These are phyloP conservation scores for Pseudocercospora pini-densiflorae DNA, from an alignment of 2,329 filamentous ascomycete genomes.

Conservation along the genomic window DNA sequence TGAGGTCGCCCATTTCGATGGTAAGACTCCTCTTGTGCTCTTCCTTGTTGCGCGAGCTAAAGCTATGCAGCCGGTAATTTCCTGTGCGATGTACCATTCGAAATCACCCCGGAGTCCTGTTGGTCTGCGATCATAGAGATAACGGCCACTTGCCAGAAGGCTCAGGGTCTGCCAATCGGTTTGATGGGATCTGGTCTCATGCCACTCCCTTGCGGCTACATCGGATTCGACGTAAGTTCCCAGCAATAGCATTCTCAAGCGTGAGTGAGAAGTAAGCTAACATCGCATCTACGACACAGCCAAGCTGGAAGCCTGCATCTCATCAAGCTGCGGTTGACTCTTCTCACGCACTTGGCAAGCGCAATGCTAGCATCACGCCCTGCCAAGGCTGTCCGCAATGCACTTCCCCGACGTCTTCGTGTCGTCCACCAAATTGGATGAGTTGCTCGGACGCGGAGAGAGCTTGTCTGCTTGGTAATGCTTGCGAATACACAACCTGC, in stretches of 20 bases:
- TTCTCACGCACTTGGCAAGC: neutral
- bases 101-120: neutral
- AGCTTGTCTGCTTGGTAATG: constrained; percentile 8
- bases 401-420: neutral
- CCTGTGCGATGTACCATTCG: neutral
- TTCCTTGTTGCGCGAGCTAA: neutral
- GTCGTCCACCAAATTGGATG: constrained; percentile 17
- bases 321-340: neutral
- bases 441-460: constrained; percentile 14
- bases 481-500: constrained; percentile 15
- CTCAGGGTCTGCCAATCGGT: neutral
- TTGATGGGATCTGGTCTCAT: neutral
- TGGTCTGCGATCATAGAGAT: neutral
- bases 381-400: constrained; percentile 1
- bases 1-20: neutral
- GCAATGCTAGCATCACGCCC: neutral
- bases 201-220: neutral
- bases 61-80: neutral
- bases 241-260: neutral
- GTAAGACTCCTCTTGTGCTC: neutral
- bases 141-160: neutral
- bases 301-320: neutral
- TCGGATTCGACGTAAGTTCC: neutral
- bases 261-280: neutral
- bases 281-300: neutral